phyloP scores from a whole-genome alignment of 805 yeast species.

The Brettanomyces nanus region DNA sequence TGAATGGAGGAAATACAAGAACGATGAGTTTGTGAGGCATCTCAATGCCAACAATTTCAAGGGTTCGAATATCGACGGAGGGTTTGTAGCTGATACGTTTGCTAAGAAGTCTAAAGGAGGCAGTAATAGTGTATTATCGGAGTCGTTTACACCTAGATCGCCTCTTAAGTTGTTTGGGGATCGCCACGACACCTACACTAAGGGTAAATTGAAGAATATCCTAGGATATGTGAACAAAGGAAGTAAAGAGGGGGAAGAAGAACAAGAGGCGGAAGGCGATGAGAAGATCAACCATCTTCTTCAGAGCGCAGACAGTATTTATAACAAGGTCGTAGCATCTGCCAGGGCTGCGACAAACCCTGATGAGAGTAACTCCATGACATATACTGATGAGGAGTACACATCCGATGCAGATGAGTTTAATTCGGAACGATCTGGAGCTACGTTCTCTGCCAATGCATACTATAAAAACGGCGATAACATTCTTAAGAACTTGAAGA shows the following conservation, averaged over 20 bases:
- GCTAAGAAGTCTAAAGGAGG: constrained; percentile 17
- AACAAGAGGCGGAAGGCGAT: constrained; percentile 4
- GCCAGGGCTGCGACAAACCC: constrained; percentile 1
- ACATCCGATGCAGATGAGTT: constrained; percentile 25
- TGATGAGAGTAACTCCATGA: constrained; percentile 6
- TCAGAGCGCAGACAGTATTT: constrained; percentile 15
- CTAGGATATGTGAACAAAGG: constrained; percentile 14
- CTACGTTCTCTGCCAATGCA: constrained; percentile 15
- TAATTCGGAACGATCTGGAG: constrained; percentile 12
- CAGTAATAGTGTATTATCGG: constrained; percentile 8
- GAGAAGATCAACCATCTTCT: constrained; percentile 13
- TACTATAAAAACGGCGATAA: constrained; percentile 19
- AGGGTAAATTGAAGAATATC: constrained; percentile 20
- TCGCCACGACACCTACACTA: constrained; percentile 25
- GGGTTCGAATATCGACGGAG: constrained; percentile 7
- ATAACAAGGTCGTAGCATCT: constrained; percentile 5
- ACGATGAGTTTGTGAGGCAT: constrained; percentile 14
- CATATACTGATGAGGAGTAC: constrained; percentile 19
- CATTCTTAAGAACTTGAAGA: constrained; percentile 18
- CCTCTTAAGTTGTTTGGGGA: constrained; percentile 25
- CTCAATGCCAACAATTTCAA: constrained; percentile 14
- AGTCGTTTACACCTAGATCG: constrained; percentile 21
- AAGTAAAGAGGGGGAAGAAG: constrained; percentile 4
- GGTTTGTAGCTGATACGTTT: constrained; percentile 23
- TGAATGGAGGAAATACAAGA: constrained; percentile 23